A percentile compares a stretch with the other conserved stretches of the same genome.
Conservation (phyloP, 2,329 filamentous ascomycete genomes). For the Aspergillus sp. region DNA sequence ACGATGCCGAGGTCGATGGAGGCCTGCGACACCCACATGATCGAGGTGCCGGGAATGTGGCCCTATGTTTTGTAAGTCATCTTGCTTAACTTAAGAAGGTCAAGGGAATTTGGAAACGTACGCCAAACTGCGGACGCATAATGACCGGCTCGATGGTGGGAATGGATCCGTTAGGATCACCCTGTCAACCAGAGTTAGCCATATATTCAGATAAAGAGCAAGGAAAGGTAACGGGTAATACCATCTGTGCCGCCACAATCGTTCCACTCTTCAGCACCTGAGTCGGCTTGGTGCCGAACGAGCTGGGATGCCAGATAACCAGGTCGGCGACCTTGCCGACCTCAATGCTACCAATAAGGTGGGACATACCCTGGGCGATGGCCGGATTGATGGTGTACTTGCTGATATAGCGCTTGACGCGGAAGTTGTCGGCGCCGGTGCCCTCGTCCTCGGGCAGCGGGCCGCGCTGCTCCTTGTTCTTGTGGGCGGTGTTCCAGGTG, state of each 20-base stretch:
- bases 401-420: constrained; percentile 87
- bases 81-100: neutral
- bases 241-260: constrained; percentile 81
- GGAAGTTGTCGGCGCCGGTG: constrained; percentile 80
- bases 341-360: constrained; percentile 82
- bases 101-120: constrained; percentile 23
- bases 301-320: constrained; percentile 79
- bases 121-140: constrained; percentile 80
- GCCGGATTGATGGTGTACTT: constrained; percentile 98
- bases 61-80: constrained; percentile 34
- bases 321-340: constrained; percentile 87
- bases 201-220: neutral
- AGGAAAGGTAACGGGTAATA: constrained; percentile 36
- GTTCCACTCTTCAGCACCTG: constrained; percentile 84
- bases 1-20: constrained; percentile 67
- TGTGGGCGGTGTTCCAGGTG: constrained; percentile 96
- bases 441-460: constrained; percentile 72
- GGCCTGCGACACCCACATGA: constrained; percentile 78
- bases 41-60: constrained; percentile 66
- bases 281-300: constrained; percentile 83
- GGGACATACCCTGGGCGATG: constrained; percentile 83
- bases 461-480: constrained; percentile 88
- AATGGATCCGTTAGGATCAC: constrained; percentile 78
- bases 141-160: constrained; percentile 83
- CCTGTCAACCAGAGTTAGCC: constrained; percentile 43